These are phyloP conservation scores for Beauveria sp. DNA, from an alignment of 2,329 filamentous ascomycete species.

Conservation along the genomic window DNA sequence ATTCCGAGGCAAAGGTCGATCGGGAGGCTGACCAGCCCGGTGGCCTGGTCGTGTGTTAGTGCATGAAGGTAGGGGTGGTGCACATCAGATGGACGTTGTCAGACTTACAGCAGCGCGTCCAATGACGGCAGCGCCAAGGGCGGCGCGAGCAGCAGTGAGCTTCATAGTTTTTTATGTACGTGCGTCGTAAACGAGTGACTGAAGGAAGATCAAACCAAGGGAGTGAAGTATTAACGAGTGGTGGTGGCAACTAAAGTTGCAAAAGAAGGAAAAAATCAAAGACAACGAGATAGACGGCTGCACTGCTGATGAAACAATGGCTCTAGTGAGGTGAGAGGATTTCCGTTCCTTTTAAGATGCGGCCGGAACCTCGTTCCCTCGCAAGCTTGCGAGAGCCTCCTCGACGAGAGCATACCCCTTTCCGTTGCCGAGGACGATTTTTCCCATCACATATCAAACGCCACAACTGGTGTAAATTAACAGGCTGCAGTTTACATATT, in stretches of 20 bases:
- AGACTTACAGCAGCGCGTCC: conserved; percentile 5
- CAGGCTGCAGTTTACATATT: not conserved
- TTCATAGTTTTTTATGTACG: not conserved
- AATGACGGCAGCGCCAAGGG: not conserved
- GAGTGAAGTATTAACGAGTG: conserved; percentile 1
- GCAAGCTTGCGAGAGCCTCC: not conserved
- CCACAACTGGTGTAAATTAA: conserved; percentile 4
- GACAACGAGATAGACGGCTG: conserved; percentile 3
- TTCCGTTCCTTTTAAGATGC: not conserved
- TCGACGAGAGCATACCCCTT: not conserved
- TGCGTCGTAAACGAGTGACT: not conserved
- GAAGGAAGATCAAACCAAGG: conserved; percentile 2
- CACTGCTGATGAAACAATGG: conserved; percentile 6
- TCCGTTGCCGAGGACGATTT: not conserved
- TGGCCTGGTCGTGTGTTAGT: conserved; percentile 1
- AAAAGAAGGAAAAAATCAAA: not conserved
- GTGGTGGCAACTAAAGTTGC: not conserved
- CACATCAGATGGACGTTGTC: not conserved
- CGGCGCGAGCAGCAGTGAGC: conserved; percentile 2
- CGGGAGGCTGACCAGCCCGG: not conserved
- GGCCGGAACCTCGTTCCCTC: too few relatives aligned
- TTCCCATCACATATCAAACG: not conserved
- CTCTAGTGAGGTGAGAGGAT: not conserved
- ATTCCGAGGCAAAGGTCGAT: conserved; percentile 1
- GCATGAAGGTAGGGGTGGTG: not conserved